phyloP scores from a whole-genome alignment of 2,329 filamentous ascomycete species.

The Aureobasidium sp. region DNA sequence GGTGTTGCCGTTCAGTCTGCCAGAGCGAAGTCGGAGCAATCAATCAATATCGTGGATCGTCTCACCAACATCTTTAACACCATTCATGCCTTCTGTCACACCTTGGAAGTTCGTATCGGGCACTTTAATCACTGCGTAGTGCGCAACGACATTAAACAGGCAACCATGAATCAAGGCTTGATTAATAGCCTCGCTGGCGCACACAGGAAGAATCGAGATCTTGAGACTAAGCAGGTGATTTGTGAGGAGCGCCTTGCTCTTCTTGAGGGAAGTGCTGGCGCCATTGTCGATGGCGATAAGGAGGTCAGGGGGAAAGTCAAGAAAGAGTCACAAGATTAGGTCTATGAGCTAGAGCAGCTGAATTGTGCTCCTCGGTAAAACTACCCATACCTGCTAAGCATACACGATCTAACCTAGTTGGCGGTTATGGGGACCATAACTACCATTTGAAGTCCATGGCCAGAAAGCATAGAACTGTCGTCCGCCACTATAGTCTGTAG shows the following conservation, averaged over 20 bases:
- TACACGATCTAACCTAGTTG: too few relatives aligned
- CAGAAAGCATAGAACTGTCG: too few relatives aligned
- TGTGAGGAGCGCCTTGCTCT: neutral
- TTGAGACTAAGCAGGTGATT: neutral
- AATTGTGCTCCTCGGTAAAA: too few relatives aligned
- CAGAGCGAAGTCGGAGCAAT: too few relatives aligned
- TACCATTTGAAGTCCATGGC: too few relatives aligned
- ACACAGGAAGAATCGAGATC: neutral
- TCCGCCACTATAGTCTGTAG: too few relatives aligned
- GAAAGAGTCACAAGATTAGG: too few relatives aligned
- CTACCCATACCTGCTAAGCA: too few relatives aligned
- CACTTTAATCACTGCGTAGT: neutral
- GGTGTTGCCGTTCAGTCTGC: too few relatives aligned
- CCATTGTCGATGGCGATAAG: neutral
- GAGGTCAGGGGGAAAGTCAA: neutral
- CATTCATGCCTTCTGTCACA: neutral
- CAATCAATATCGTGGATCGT: neutral
- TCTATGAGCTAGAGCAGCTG: too few relatives aligned
- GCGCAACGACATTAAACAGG: neutral
- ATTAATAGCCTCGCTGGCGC: neutral
- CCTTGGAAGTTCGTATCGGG: neutral
- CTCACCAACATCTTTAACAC: neutral
- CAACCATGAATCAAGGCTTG: neutral
- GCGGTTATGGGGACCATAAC: too few relatives aligned
- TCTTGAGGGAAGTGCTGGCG: neutral